phyloP scores from a whole-genome alignment of 805 yeast species.

The Aciculoconidium aculeatum region DNA sequence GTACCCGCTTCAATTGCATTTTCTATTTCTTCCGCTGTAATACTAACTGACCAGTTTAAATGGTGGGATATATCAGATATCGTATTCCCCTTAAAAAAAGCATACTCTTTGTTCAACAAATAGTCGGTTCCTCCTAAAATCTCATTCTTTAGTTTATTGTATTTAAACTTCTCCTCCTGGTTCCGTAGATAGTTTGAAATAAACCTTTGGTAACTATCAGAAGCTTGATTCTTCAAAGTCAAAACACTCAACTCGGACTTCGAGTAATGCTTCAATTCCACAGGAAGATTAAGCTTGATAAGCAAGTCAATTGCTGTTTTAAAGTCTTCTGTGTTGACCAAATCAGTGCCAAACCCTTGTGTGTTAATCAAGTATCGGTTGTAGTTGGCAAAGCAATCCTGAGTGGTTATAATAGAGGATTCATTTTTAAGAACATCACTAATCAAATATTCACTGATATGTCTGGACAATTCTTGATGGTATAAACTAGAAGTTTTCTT shows the following conservation, averaged over 20 bases:
- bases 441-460: constrained; percentile 64
- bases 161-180: constrained; percentile 19
- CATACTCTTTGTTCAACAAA: constrained; percentile 14
- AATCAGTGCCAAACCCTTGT: constrained; percentile 49
- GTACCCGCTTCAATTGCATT: constrained; percentile 51
- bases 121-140: constrained; percentile 14
- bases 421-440: constrained; percentile 22
- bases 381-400: constrained; percentile 38
- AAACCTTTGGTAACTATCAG: constrained; percentile 22
- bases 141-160: constrained; percentile 20
- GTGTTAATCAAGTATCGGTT: constrained; percentile 29
- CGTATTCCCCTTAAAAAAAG: constrained; percentile 28
- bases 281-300: constrained; percentile 52
- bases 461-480: constrained; percentile 68
- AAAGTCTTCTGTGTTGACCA: constrained; percentile 67
- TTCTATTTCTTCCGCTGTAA: constrained; percentile 60
- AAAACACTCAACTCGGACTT: constrained; percentile 31
- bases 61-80: constrained; percentile 38
- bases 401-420: constrained; percentile 35
- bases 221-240: constrained; percentile 17
- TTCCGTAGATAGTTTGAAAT: constrained; percentile 19
- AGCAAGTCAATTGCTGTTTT: constrained; percentile 54
- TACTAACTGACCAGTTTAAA: constrained; percentile 62
- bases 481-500: constrained; percentile 32
- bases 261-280: constrained; percentile 32